A percentile compares a stretch with the other conserved stretches of the same genome.
phyloP scores from a whole-genome alignment of 495 filamentous ascomycete genomes.

The Talaromyces proteolyticus region DNA sequence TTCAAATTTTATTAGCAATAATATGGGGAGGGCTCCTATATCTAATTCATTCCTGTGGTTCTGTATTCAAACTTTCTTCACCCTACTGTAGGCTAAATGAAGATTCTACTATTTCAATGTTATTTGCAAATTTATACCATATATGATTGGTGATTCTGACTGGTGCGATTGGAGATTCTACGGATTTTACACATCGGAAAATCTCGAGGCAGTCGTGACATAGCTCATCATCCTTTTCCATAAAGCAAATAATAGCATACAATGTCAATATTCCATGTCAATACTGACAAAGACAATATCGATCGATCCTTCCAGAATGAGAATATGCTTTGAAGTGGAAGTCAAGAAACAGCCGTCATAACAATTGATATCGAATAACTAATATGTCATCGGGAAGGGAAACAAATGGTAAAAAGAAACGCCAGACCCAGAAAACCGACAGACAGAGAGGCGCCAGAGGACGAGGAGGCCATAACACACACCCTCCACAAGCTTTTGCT shows the following conservation, averaged over 20 bases:
- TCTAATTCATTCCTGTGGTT: too few relatives aligned
- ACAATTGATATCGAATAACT: not conserved
- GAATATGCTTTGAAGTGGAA: not conserved
- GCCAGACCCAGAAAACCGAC: not conserved
- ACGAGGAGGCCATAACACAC: not conserved
- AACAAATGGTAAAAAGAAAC: slow-evolving; percentile 2
- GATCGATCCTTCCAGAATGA: not conserved
- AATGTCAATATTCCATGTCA: not conserved
- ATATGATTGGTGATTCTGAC: too few relatives aligned
- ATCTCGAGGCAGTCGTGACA: not conserved
- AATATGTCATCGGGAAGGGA: not conserved
- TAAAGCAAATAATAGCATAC: not conserved
- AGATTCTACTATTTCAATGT: too few relatives aligned
- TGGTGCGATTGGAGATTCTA: too few relatives aligned
- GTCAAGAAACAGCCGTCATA: not conserved
- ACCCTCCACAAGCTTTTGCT: not conserved
- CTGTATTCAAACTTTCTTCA: too few relatives aligned
- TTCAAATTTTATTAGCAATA: too few relatives aligned
- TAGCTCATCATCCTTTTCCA: not conserved
- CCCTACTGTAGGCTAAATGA: too few relatives aligned
- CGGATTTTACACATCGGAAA: too few relatives aligned
- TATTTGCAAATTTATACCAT: too few relatives aligned
- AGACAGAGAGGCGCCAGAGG: not conserved
- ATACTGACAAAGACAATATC: not conserved
- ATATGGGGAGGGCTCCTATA: too few relatives aligned